Base-by-base conservation (phyloP, 1,284 basidiomycete species). In the Sanghuangporus baumii region DNA sequence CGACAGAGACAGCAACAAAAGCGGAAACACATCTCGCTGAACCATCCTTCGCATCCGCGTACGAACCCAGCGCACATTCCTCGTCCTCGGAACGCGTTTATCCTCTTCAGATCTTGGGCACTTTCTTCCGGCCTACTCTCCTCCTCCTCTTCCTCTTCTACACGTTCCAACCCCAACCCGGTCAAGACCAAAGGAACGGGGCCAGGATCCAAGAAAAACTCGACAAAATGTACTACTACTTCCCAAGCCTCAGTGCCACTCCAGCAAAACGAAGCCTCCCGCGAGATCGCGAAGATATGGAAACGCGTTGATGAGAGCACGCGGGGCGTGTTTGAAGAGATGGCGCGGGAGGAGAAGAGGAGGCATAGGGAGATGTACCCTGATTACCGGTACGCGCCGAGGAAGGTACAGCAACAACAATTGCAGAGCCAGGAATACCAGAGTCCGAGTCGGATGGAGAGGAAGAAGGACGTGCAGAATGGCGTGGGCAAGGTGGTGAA, bases 51-150 rank as follows among this genome's bases (percentile, higher is more conserved):
- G 2, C 40, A 48, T 48, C n/a, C 59, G 18, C 43, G 43, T 14
- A 46, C 43, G 16, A 46, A 46, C 60, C 60, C 37, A 20, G 23
- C 14, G 20, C 90, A 94, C 70, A 88, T 94, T 69, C 91, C 92
- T 52, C 85, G 92, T 18, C 93, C 93, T 0, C 87, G 91, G 3
- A 94, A 95, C 71, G 92, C 93, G 38, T 95, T 94, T 75, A 94
- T 95, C 70, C 81, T 95, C 68, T 95, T 93, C 76, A 86, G 93
- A 56, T 91, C 90, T 26, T 88, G 94, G 71, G 93, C 94, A 63
- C 90, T 94, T 11, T 11, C 43, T n/a, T 11, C 43, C 7, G 43
- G 43, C 2, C 20, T 46, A n/a, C 43, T 46, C 43, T 46, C 43
- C 43, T 46, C 43, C 6, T 46, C 43, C 43, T 46, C 43, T 46